Evolutionary conservation across 176 grass and related monocot genomes (phyloP).

Genomic region (Lolium rigidum): DNA sequence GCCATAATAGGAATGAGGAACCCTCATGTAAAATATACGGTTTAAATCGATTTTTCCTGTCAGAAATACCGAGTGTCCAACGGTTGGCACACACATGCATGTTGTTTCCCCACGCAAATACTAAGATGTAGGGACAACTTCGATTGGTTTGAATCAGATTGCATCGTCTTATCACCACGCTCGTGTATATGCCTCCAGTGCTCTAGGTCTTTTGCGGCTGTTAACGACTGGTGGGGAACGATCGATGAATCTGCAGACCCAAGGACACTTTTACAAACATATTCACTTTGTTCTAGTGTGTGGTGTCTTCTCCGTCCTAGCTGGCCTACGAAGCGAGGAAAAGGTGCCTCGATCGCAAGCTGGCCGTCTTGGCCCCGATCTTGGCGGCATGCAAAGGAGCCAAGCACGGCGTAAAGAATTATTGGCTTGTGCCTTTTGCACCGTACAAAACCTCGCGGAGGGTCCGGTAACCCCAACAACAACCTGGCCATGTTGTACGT

Average conservation of each 20-base stretch:
- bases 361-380: slow-evolving; percentile 3
- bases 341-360: slow-evolving; percentile 25
- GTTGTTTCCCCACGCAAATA: too few relatives aligned
- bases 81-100: too few relatives aligned
- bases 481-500: slow-evolving; percentile 27
- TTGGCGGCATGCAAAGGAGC: slow-evolving; percentile 34
- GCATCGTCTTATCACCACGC: background rate
- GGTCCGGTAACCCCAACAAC: slow-evolving; percentile 28
- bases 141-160: background rate
- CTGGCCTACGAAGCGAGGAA: background rate
- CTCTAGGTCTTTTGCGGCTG: background rate
- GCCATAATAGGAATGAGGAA: too few relatives aligned
- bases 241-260: background rate
- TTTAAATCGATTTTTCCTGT: too few relatives aligned
- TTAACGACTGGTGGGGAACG: background rate
- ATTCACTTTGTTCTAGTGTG: background rate
- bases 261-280: background rate
- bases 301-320: background rate
- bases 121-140: background rate
- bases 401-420: too few relatives aligned
- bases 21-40: too few relatives aligned
- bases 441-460: slow-evolving; percentile 27
- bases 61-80: too few relatives aligned
- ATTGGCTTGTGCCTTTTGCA: slow-evolving; percentile 24
- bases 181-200: background rate